Evolutionary conservation across 2,329 filamentous ascomycete species (phyloP).

Genomic region (Penicillium sclerotiorum): DNA sequence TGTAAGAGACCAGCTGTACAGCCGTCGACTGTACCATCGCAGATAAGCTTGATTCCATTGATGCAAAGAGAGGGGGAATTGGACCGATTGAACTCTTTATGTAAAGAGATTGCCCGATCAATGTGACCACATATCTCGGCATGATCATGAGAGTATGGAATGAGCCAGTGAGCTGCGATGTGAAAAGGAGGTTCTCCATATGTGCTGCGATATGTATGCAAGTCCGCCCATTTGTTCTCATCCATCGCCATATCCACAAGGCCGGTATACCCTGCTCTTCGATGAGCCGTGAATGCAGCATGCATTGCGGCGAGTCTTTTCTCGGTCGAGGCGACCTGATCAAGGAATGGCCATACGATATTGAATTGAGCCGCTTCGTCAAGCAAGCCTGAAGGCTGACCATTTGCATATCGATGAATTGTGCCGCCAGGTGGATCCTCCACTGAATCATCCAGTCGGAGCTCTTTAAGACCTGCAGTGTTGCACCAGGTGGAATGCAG

Average conservation of each 20-base stretch:
- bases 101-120: constrained; percentile 48
- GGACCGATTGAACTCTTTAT: constrained; percentile 41
- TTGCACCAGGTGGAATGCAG: constrained; percentile 57
- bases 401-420: constrained; percentile 47
- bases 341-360: constrained; percentile 53
- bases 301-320: constrained; percentile 47
- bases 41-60: constrained; percentile 54
- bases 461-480: constrained; percentile 48
- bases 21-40: constrained; percentile 54
- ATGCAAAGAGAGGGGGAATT: constrained; percentile 48
- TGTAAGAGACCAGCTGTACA: constrained; percentile 32
- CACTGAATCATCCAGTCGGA: constrained; percentile 44
- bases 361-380: constrained; percentile 49
- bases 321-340: constrained; percentile 42
- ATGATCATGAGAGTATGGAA: constrained; percentile 43
- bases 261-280: constrained; percentile 50
- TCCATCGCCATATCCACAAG: constrained; percentile 57
- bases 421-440: constrained; percentile 48
- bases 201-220: constrained; percentile 38
- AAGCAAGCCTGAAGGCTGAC: constrained; percentile 47
- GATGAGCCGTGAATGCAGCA: constrained; percentile 48
- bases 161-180: constrained; percentile 52
- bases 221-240: constrained; percentile 49
- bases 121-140: constrained; percentile 47
- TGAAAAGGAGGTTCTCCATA: constrained; percentile 40